These are phyloP conservation scores for Carex littledalei DNA, from an alignment of 176 grass and related monocot genomes.

Conservation along the genomic window DNA sequence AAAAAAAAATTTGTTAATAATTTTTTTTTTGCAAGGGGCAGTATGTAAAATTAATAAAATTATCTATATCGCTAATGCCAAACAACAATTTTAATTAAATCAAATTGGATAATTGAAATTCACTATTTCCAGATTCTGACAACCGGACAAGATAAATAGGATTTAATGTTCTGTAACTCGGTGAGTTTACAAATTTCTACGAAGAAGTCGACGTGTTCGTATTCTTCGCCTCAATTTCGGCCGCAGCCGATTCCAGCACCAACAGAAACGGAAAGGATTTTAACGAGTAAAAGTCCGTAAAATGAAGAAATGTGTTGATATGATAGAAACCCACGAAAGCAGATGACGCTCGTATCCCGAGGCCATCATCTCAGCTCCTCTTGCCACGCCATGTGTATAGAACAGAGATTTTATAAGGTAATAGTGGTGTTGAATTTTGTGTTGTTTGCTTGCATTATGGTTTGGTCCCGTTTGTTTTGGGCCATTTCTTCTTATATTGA, in stretches of 20 bases:
- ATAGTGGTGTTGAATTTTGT: neutral
- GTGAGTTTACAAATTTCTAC: neutral
- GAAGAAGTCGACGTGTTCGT: neutral
- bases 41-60: neutral
- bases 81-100: neutral
- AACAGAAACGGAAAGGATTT: neutral
- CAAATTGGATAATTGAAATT: constrained; percentile 5
- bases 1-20: neutral
- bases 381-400: constrained; percentile 9
- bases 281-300: neutral
- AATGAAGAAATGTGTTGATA: neutral
- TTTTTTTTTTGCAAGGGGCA: neutral
- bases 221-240: neutral
- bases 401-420: neutral
- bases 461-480: neutral
- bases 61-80: neutral
- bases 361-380: constrained; percentile 2
- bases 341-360: constrained; percentile 5
- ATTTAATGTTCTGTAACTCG: neutral
- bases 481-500: neutral
- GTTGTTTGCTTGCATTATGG: neutral
- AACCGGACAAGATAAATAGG: constrained; percentile 18
- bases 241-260: neutral
- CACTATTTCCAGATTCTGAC: constrained; percentile 24
- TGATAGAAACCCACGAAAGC: neutral